Evolutionary conservation across 148 eudicot species (phyloP), one percentile per base, ranked within the genome.

Genomic region (Salicornia ramosissima): DNA sequence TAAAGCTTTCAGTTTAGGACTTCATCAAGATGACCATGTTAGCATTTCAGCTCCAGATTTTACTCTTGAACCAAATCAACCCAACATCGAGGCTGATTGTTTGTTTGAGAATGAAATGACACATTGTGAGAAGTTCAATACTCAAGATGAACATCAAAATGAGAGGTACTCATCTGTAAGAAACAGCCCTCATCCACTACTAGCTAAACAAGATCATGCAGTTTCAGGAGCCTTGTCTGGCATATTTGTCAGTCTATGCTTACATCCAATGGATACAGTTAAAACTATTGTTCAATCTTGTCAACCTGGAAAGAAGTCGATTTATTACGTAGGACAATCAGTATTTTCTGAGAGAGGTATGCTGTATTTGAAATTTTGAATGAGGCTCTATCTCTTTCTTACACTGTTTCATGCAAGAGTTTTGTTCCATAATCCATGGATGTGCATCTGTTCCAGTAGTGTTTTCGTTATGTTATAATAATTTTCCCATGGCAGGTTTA

Each of bases 201-300:
- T 83, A 80, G 96, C 97, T 75, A 87, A 83, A 74, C 88, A 87
- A 74, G 87, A 90, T 72, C 97, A 94, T 86, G 98, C 97, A 65
- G 79, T 84, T 80, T 87, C 97, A 36, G 98, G 98, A 73, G 98
- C 98, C 72, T 81, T 90, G 76, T 90, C 97, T 64, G 98, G 98
- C 67, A 71, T 86, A 73, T 83, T 77, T 80, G 98, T 94, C 52
- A 94, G 97, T 81, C 73, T 94, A 39, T 94, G 89, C 83, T 80
- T 94, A 63, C 98, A 94, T 82, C 98, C 98, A 16, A 71, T 94
- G 60, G 98, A 94, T 83, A 94, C 98, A 34, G 68, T 94, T 53
- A 94, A 94, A 73, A 94, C 98, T 43, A 85, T 94, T 18, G 67
- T 89, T 76, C 98, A 94, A 76, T 87, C 98, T 36, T 86, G 91